Conservation (phyloP, 179 eudicot genomes). For the Spinacia oleracea region DNA sequence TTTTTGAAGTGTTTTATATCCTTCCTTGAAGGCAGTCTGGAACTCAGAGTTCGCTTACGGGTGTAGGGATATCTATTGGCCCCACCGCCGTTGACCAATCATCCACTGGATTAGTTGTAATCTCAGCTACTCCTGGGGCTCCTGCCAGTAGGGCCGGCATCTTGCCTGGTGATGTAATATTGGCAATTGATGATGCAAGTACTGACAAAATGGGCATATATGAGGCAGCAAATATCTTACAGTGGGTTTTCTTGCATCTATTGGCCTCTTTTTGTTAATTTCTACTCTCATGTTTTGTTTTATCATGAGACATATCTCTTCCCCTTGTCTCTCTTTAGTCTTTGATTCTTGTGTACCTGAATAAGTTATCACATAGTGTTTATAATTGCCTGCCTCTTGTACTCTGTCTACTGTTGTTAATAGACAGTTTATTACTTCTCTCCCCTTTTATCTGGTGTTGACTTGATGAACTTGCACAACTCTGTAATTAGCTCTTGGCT, state of each 20-base stretch:
- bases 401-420: background rate
- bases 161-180: constrained; percentile 72
- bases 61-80: constrained; percentile 93
- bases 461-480: background rate
- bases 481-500: background rate
- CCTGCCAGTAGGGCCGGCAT: constrained; percentile 89
- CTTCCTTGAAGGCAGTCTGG: constrained; percentile 96
- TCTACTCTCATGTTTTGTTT: background rate
- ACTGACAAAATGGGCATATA: constrained; percentile 82
- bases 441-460: background rate
- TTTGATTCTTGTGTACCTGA: background rate
- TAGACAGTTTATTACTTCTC: background rate
- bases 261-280: constrained; percentile 8
- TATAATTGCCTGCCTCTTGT: background rate
- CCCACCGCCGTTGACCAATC: constrained; percentile 56
- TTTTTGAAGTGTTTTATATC: constrained; percentile 29
- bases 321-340: background rate
- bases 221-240: constrained; percentile 93
- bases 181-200: constrained; percentile 69
- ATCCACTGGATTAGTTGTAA: constrained; percentile 66
- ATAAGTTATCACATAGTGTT: background rate
- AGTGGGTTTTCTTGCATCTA: constrained; percentile 49
- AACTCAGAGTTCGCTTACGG: constrained; percentile 86
- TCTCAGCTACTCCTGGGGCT: constrained; percentile 88
- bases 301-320: background rate